These are phyloP conservation scores for Saitozyma podzolica DNA, from an alignment of 768 basidiomycete species.

Conservation along the genomic window DNA sequence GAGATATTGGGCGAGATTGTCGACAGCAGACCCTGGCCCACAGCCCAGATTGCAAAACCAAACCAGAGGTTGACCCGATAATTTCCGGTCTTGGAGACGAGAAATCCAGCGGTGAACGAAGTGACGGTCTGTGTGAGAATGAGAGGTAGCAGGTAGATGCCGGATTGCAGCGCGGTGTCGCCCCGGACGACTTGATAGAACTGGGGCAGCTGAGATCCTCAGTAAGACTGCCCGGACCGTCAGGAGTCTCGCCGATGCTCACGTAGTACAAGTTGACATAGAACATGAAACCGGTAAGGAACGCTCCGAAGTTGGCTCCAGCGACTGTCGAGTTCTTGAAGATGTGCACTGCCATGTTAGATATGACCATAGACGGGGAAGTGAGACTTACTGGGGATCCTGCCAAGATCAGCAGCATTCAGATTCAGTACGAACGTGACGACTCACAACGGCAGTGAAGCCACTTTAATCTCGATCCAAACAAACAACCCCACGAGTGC, in stretches of 20 bases:
- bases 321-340: slow-evolving; percentile 66
- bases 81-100: slow-evolving; percentile 64
- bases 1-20: slow-evolving; percentile 60
- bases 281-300: slow-evolving; percentile 58
- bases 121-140: slow-evolving; percentile 64
- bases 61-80: slow-evolving; percentile 64
- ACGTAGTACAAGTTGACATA: slow-evolving; percentile 58
- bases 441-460: slow-evolving; percentile 60
- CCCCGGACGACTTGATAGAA: slow-evolving; percentile 65
- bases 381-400: too few relatives aligned
- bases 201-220: slow-evolving; percentile 58
- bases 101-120: slow-evolving; percentile 58
- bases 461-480: slow-evolving; percentile 70
- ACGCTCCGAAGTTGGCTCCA: slow-evolving; percentile 69
- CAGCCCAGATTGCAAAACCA: slow-evolving; percentile 67
- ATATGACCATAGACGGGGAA: too few relatives aligned
- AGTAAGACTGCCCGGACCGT: too few relatives aligned
- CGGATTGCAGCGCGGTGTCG: slow-evolving; percentile 63
- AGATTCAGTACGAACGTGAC: too few relatives aligned
- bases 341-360: slow-evolving; percentile 65
- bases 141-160: slow-evolving; percentile 67
- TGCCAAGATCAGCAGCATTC: too few relatives aligned
- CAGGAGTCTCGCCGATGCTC: too few relatives aligned
- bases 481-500: slow-evolving; percentile 63
- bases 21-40: slow-evolving; percentile 67